These are phyloP conservation scores for Phytomonas serpens DNA, from an alignment of 208 protist genomes.

Conservation along the genomic window DNA sequence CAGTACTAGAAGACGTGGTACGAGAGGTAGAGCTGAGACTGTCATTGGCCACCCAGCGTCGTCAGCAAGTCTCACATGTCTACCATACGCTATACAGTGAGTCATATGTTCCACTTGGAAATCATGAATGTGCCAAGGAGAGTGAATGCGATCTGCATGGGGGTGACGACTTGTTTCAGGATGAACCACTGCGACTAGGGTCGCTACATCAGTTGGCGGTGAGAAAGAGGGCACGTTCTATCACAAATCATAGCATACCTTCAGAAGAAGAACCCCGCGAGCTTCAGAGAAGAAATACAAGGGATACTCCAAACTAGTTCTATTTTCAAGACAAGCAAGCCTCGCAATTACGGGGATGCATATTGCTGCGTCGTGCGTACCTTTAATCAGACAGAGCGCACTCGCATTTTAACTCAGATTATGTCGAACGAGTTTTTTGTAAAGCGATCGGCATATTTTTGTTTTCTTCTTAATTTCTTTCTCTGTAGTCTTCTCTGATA, in stretches of 20 bases:
- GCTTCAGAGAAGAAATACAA: background rate
- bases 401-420: slow-evolving; percentile 2
- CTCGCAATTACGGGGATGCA: background rate
- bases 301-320: background rate
- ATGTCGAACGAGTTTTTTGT: background rate
- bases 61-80: background rate
- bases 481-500: background rate
- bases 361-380: background rate
- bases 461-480: background rate
- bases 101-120: background rate
- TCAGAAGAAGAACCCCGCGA: background rate
- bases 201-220: background rate
- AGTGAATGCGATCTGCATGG: background rate
- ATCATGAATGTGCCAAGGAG: background rate
- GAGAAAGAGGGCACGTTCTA: background rate
- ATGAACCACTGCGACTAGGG: background rate
- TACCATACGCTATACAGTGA: background rate
- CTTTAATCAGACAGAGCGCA: background rate
- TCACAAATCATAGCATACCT: background rate
- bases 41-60: background rate
- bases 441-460: background rate
- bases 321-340: background rate
- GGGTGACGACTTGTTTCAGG: background rate
- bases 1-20: background rate
- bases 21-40: background rate